A percentile compares a stretch with the other conserved stretches of the same genome.
Evolutionary conservation across 1,139 yeast species (phyloP).

Genomic region (Diutina mesorugosa): DNA sequence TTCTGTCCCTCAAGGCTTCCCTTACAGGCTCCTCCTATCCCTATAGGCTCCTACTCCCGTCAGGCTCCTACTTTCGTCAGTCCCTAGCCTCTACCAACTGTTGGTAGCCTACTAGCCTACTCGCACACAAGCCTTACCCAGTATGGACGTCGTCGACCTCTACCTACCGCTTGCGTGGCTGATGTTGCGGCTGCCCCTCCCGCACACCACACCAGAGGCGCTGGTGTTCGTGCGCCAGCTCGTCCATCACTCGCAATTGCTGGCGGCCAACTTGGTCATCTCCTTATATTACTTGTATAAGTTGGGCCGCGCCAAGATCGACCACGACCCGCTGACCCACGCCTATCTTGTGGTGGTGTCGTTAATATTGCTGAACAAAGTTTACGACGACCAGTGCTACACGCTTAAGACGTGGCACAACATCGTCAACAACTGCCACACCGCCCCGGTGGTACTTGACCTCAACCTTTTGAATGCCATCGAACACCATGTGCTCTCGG

Average conservation of each 20-base stretch:
- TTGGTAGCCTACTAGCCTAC: too few species aligned
- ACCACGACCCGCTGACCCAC: not conserved
- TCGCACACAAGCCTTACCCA: not conserved
- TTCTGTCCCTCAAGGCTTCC: too few species aligned
- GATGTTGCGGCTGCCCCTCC: not conserved
- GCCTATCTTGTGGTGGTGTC: not conserved
- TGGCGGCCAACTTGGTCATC: constrained; percentile 18
- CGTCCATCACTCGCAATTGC: constrained; percentile 17
- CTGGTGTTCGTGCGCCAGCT: constrained; percentile 10
- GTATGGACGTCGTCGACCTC: not conserved
- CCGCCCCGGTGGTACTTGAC: not conserved
- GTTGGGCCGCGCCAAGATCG: constrained; percentile 4
- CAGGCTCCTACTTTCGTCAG: too few species aligned
- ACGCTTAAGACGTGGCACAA: constrained; percentile 2
- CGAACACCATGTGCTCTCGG: not conserved
- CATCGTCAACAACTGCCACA: not conserved
- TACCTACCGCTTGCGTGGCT: constrained; percentile 1
- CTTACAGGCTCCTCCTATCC: too few species aligned
- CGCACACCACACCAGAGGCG: not conserved
- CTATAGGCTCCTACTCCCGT: too few species aligned
- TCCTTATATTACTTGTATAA: constrained; percentile 18
- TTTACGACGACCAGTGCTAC: constrained; percentile 1
- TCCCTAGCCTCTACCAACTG: too few species aligned
- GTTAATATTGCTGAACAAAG: not conserved
- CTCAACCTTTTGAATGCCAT: not conserved